Evolutionary conservation across 805 yeast species (phyloP), one percentile per base, ranked within the genome.

Genomic region (Yamadazyma olivae): DNA sequence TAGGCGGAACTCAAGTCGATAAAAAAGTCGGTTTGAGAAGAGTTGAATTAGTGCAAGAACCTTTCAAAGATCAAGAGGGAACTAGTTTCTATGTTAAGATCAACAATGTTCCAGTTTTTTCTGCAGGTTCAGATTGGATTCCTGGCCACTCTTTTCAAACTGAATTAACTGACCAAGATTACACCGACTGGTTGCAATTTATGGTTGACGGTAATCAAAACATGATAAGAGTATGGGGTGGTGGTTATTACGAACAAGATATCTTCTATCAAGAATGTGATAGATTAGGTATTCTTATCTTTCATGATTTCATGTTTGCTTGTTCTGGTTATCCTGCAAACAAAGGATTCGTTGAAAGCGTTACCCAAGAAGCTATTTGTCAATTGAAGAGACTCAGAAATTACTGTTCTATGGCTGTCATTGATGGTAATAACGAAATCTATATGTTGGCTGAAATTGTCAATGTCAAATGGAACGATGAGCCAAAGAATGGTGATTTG

Each of bases 291-390:
- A 35, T 75, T 8, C 30, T 75, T 45, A 68, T 75, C 6, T 75
- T 78, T 76, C 79, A 75, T 36, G 80, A 75, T 46, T 71, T 74
- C 48, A 67, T 74, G 77, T 74, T 75, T 58, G 79, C 75, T 2
- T 74, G 80, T 54, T 79, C 77, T 1, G 72, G 66, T 32, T 75
- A 75, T 40, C 79, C 79, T 3, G 71, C 60, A 4, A 57, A 68
- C 41, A 48, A 49, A 3, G 53, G 46, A 8, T 70, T 71, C 40
- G 44, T 60, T 16, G 49, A 48, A 4, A 50, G 48, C 27, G 73
- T 75, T 4, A 24, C 43, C 7, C 38, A 45, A 9, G 80, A 74
- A 42, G 64, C 59, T 1, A 46, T 37, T 13, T 51, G 56, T 35
- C 76, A 72, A 41, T 48, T 74, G 25, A 49, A 44, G 29, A 44